Evolutionary conservation across 1,139 yeast species (phyloP).

Genomic region (Protomyces gravidus): DNA sequence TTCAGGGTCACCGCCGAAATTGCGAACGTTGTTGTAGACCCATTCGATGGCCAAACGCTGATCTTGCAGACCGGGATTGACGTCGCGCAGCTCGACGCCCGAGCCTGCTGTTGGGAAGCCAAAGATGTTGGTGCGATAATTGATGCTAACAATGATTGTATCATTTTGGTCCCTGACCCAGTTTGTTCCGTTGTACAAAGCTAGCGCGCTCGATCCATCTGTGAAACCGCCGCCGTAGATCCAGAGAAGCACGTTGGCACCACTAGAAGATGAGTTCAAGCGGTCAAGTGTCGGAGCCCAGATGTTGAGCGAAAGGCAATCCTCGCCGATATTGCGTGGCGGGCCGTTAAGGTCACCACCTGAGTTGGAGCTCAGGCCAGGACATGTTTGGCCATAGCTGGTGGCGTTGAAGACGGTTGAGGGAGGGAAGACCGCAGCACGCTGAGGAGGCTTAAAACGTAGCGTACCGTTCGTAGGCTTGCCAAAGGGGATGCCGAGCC

Average conservation of each 20-base stretch:
- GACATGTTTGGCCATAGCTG: slow-evolving; percentile 11
- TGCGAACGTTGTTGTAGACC: slow-evolving; percentile 41
- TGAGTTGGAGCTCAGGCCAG: neutral
- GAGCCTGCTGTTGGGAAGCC: slow-evolving; percentile 24
- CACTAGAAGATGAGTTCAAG: neutral
- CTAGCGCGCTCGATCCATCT: neutral
- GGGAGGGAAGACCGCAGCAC: slow-evolving; percentile 3
- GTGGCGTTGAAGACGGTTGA: slow-evolving; percentile 6
- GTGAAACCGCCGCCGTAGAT: slow-evolving; percentile 23
- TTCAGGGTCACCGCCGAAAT: slow-evolving; percentile 43
- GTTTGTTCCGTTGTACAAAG: slow-evolving; percentile 8
- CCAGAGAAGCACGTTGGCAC: slow-evolving; percentile 19
- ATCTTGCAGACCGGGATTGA: slow-evolving; percentile 42
- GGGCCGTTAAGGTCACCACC: neutral
- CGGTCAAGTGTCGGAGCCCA: slow-evolving; percentile 22
- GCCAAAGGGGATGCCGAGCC: slow-evolving; percentile 21
- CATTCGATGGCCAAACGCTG: slow-evolving; percentile 41
- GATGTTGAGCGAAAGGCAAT: slow-evolving; percentile 23
- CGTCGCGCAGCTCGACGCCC: slow-evolving; percentile 1
- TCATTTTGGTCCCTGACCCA: slow-evolving; percentile 18
- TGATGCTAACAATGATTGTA: slow-evolving; percentile 10
- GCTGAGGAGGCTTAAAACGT: slow-evolving; percentile 13
- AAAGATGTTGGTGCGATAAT: slow-evolving; percentile 7
- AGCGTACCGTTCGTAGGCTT: slow-evolving; percentile 6
- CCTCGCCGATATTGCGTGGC: slow-evolving; percentile 1